Evolutionary conservation across 169 alveolate species (phyloP).

Genomic region (Eimeria falciformis): DNA sequence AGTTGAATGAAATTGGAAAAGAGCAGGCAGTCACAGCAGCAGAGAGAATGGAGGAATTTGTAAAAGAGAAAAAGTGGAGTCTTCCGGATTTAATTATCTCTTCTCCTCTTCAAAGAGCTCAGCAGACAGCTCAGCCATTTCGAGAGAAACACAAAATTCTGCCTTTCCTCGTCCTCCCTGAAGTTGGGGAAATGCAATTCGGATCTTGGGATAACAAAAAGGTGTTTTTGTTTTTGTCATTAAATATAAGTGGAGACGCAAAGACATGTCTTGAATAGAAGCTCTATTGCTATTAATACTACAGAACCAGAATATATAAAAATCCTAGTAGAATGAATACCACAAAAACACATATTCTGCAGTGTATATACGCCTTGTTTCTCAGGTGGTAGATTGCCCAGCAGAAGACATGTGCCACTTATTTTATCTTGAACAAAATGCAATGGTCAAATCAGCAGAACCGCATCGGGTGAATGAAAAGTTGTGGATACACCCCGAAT

Average conservation of each 20-base stretch:
- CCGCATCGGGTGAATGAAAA: background rate
- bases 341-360: no score
- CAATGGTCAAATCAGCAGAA: background rate
- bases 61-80: background rate
- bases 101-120: background rate
- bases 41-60: background rate
- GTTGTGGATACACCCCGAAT: background rate
- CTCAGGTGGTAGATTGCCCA: background rate
- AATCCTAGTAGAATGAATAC: no score
- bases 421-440: slow-evolving; percentile 27
- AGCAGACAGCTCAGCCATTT: slow-evolving; percentile 39
- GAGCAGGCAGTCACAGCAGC: slow-evolving; percentile 57
- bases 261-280: no score
- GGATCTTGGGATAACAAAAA: slow-evolving; percentile 67
- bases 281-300: no score
- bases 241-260: no score
- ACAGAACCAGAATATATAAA: no score
- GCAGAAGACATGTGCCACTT: background rate
- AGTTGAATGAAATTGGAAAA: slow-evolving; percentile 11
- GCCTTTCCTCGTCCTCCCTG: background rate
- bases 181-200: slow-evolving; percentile 41
- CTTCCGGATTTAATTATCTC: background rate
- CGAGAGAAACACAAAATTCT: background rate
- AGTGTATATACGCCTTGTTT: background rate
- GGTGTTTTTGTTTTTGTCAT: no score